Evolutionary conservation across 2,329 filamentous ascomycete genomes (phyloP).

Genomic region (Calonectria hawksworthii): DNA sequence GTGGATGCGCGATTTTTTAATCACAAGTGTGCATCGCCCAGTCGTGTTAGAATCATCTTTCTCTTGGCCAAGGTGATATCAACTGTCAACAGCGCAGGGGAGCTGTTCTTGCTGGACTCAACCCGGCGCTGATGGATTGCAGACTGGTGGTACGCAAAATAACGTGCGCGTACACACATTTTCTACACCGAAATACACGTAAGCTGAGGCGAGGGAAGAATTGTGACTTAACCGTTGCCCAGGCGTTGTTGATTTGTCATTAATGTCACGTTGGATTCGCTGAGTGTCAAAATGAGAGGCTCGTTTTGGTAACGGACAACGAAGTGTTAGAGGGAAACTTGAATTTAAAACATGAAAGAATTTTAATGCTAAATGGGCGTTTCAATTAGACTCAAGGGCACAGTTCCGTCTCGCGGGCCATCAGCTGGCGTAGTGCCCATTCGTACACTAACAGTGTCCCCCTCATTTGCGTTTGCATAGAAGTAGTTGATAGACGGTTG

Average conservation of each 20-base stretch:
- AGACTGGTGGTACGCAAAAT: not conserved
- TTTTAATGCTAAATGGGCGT: not conserved
- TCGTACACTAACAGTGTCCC: not conserved
- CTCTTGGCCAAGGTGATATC: too few species aligned
- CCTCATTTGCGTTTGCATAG: not conserved
- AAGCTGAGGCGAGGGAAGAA: not conserved
- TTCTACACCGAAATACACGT: not conserved
- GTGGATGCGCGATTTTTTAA: too few species aligned
- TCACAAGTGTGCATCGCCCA: too few species aligned
- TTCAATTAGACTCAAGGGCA: not conserved
- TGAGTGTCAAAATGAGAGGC: too few species aligned
- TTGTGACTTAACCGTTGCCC: too few species aligned
- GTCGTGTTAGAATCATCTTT: too few species aligned
- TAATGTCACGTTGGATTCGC: too few species aligned
- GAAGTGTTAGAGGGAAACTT: not conserved
- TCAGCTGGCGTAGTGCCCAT: not conserved
- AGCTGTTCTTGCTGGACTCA: too few species aligned
- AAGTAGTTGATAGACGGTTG: not conserved
- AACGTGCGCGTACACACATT: not conserved
- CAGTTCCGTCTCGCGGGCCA: not conserved
- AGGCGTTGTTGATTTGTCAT: too few species aligned
- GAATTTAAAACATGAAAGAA: not conserved
- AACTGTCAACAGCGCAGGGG: too few species aligned
- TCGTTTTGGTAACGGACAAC: too few species aligned
- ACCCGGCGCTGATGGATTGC: too few species aligned